A percentile compares a stretch with the other conserved stretches of the same genome.
phyloP scores from a whole-genome alignment of 2,329 filamentous ascomycete species.

The Thelonectria rubi region DNA sequence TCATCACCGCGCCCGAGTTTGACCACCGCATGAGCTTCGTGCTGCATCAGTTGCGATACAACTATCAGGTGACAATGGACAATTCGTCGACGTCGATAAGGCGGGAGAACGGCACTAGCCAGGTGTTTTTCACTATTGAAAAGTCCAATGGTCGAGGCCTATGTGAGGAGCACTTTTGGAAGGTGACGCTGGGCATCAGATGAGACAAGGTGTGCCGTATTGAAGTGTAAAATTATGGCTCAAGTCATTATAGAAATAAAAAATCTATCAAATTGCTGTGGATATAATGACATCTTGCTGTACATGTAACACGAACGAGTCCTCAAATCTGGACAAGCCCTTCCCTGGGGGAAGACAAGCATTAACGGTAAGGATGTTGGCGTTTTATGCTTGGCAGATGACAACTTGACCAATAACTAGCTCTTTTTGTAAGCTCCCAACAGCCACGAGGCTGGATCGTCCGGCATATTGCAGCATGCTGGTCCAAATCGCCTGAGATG shows the following conservation, averaged over 20 bases:
- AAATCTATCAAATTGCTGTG: no score
- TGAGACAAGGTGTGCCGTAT: no score
- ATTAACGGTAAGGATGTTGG: background rate
- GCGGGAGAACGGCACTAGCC: background rate
- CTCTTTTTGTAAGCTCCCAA: background rate
- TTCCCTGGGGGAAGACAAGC: no score
- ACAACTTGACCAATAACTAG: background rate
- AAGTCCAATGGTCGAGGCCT: background rate
- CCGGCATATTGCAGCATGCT: background rate
- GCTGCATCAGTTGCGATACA: slow-evolving; percentile 1
- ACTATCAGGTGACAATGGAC: background rate
- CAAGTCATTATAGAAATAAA: no score
- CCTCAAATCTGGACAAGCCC: no score
- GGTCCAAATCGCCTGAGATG: background rate
- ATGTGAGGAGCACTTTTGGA: slow-evolving; percentile 13
- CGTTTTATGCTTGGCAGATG: background rate
- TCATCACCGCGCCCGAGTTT: slow-evolving; percentile 3
- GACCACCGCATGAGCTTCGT: slow-evolving; percentile 5
- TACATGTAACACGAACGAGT: no score
- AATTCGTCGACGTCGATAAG: background rate
- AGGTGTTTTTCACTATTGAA: slow-evolving; percentile 13
- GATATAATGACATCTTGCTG: no score
- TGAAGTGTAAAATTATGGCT: no score
- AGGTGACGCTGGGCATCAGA: no score
- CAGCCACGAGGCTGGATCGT: background rate